Evolutionary conservation across 257 asterid genomes (phyloP).

Genomic region (Nemophila menziesii): DNA sequence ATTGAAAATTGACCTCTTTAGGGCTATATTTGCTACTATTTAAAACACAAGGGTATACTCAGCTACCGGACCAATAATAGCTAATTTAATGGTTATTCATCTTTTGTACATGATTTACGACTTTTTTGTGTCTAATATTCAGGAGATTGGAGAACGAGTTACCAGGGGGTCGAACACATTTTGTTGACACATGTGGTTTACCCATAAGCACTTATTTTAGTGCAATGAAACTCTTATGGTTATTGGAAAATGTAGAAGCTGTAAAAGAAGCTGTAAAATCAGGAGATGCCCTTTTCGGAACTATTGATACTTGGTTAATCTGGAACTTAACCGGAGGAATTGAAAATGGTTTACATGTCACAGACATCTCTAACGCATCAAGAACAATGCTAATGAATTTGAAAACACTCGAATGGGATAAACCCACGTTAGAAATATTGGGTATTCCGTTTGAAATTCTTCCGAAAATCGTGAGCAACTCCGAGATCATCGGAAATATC

Average conservation of each 20-base stretch:
- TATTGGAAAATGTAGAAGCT: constrained; percentile 60
- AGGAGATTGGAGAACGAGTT: constrained; percentile 79
- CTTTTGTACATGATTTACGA: background rate
- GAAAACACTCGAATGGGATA: constrained; percentile 73
- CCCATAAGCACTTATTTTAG: constrained; percentile 94
- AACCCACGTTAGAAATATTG: constrained; percentile 32
- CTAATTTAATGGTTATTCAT: constrained; percentile 8
- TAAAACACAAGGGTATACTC: too few species aligned
- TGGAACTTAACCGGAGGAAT: constrained; percentile 92
- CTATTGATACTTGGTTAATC: constrained; percentile 85
- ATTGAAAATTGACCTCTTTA: background rate
- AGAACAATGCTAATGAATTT: constrained; percentile 95
- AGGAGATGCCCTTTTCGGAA: constrained; percentile 86
- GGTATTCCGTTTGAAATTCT: constrained; percentile 41
- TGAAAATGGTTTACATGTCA: constrained; percentile 56
- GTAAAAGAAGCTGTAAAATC: constrained; percentile 48
- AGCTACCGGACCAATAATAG: too few species aligned
- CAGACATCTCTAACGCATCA: constrained; percentile 85
- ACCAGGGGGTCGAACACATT: constrained; percentile 80
- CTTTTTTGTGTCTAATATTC: background rate
- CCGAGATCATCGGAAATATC: constrained; percentile 66
- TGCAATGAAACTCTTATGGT: constrained; percentile 72
- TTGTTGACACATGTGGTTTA: constrained; percentile 59
- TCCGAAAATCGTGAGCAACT: constrained; percentile 64
- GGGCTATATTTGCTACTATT: background rate